Conservation (phyloP, 2,329 filamentous ascomycete species). For the Penicillium occitanis region DNA sequence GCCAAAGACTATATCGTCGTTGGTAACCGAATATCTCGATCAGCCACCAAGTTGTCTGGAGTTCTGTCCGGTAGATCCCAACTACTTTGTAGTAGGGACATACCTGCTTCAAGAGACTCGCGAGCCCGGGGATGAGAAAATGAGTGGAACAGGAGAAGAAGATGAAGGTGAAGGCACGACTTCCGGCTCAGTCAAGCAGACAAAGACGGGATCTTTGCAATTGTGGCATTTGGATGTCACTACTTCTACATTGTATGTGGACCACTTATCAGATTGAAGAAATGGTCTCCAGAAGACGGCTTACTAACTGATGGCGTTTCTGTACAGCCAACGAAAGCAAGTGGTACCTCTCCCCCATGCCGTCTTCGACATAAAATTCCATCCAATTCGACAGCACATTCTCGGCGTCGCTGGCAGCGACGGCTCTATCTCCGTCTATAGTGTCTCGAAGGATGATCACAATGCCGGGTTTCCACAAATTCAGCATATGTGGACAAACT, state of each 20-base stretch:
- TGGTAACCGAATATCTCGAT: constrained; percentile 40
- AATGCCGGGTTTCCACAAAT: background rate
- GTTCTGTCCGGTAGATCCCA: constrained; percentile 49
- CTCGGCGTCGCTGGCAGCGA: constrained; percentile 78
- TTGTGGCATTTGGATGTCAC: constrained; percentile 57
- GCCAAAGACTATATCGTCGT: constrained; percentile 25
- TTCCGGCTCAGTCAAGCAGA: constrained; percentile 48
- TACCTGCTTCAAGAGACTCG: constrained; percentile 63
- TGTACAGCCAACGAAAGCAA: constrained; percentile 56
- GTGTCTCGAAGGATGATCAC: constrained; percentile 23
- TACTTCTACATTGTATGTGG: constrained; percentile 32
- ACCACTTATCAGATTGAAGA: background rate
- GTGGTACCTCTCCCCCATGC: constrained; percentile 66
- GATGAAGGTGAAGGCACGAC: constrained; percentile 26
- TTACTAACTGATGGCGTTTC: background rate
- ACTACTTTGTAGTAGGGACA: constrained; percentile 77
- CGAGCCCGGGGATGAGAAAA: constrained; percentile 25
- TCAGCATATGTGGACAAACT: too few relatives aligned
- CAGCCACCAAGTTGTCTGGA: constrained; percentile 48
- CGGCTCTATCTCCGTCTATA: constrained; percentile 46
- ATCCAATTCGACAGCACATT: constrained; percentile 55
- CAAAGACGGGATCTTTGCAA: constrained; percentile 70
- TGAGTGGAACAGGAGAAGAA: constrained; percentile 23
- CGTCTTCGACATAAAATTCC: constrained; percentile 83
- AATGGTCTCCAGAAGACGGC: background rate